Percentiles rank a stretch among this genome's conserved stretches.
These are phyloP conservation scores for Aspergillus pseudonomiae DNA, from an alignment of 2,329 filamentous ascomycete species.

Conservation along the genomic window DNA sequence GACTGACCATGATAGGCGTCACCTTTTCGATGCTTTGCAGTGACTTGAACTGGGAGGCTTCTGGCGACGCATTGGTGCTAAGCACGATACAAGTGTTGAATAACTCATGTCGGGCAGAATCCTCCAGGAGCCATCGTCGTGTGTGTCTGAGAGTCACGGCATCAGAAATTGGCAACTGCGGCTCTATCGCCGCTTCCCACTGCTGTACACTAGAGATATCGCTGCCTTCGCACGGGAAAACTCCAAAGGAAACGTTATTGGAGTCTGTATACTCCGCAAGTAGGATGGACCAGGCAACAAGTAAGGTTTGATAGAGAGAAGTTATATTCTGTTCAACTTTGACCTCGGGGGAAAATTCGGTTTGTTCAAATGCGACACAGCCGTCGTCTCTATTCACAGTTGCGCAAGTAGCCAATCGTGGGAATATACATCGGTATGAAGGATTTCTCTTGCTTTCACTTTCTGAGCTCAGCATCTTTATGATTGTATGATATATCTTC, in stretches of 20 bases:
- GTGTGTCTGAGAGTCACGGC: not conserved
- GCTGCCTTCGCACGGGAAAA: not conserved
- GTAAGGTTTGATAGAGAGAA: not conserved
- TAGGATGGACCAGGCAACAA: not conserved
- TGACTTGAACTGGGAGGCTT: not conserved
- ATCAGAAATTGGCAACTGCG: not conserved
- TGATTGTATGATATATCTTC: not conserved
- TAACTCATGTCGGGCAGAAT: not conserved
- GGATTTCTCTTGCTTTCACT: not conserved
- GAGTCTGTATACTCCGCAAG: not conserved
- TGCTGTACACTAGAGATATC: not conserved
- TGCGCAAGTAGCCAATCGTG: too few species aligned
- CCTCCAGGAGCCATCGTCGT: not conserved
- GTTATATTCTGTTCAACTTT: not conserved
- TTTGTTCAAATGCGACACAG: not conserved
- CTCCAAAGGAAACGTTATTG: not conserved
- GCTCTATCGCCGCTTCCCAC: not conserved
- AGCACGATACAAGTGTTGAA: not conserved
- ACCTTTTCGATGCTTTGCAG: not conserved
- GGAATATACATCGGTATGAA: too few species aligned
- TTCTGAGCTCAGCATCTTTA: not conserved
- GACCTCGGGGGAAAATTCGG: too few species aligned
- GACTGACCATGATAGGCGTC: not conserved
- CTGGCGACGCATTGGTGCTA: not conserved
- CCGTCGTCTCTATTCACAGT: not conserved